Evolutionary conservation across 371 early-diverging fungal genomes (phyloP), one percentile per base, ranked within the genome.

Genomic region (Saksenaea oblongispora): DNA sequence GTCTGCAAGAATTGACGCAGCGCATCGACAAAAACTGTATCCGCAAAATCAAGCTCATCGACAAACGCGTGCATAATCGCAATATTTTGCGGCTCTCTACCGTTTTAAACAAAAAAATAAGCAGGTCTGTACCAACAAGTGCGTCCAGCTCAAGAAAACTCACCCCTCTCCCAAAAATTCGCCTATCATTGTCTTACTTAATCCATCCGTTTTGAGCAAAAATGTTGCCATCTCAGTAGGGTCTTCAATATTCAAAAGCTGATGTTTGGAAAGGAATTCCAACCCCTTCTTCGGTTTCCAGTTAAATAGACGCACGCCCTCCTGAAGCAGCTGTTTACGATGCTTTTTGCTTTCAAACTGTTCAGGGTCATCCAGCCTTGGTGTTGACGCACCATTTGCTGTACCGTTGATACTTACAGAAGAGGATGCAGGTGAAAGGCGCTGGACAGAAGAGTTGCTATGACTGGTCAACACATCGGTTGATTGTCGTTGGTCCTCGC

Each of bases 31-130:
- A 98, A 93, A 5, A 71, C 71, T 83, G 91, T 75, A 15, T 84
- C 82, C 31, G 72, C 63, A 64, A 98, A 98, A 51, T 94, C 90
- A 83, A 97, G 88, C 58, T 87, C 87, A 66, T 94, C 94, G 3
- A 98, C 94, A 81, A 97, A 98, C 8, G 92, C 90, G 65, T 96
- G 98, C 96, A 97, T 96, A 51, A 95, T 91, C 2, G 89, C 81
- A 61, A 95, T 89, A 78, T 94, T 94, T 51, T 91, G 87, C n/a
- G 86, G 78, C 17, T 95, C 95, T 58, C 80, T 78, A 61, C 31
- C 34, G n/a, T 44, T 31, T 13, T 18, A 27, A 54, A 51, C 26
- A 27, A 35, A 53, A 9, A 44, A 17, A 34, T 14, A 34, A 47
- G 53, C 31, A 35, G 15, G 27, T 18, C 27, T 18, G 51, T 42